Evolutionary conservation across 2,329 filamentous ascomycete species (phyloP).

Genomic region (Colletotrichum australisinense): DNA sequence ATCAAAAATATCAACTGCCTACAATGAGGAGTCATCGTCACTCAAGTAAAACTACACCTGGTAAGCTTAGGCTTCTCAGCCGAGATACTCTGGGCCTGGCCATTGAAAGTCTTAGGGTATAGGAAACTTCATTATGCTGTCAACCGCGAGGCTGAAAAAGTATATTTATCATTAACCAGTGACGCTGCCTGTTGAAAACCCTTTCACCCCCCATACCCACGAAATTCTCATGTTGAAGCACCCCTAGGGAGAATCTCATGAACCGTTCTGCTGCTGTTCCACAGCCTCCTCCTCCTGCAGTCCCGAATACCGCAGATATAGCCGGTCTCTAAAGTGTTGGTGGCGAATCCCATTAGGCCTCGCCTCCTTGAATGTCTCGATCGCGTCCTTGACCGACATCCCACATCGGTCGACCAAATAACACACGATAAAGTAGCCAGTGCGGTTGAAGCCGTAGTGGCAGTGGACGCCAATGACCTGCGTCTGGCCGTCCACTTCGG

Average conservation of each 20-base stretch:
- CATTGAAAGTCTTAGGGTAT: background rate
- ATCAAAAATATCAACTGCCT: no score
- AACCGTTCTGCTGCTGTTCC: background rate
- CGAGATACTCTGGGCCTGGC: no score
- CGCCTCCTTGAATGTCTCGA: conserved; percentile 79
- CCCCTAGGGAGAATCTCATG: background rate
- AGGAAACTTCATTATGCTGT: background rate
- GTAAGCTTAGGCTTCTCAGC: no score
- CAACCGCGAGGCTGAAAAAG: background rate
- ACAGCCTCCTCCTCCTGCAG: background rate
- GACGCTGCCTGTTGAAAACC: background rate
- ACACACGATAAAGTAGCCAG: conserved; percentile 89
- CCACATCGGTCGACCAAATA: conserved; percentile 88
- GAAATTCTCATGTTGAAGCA: background rate
- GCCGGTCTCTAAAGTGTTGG: conserved; percentile 85
- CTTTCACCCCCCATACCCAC: background rate
- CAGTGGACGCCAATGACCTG: conserved; percentile 85
- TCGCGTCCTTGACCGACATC: conserved; percentile 78
- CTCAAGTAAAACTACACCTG: no score
- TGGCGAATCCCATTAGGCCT: conserved; percentile 89
- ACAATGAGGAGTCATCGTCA: no score
- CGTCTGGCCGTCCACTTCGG: conserved; percentile 48
- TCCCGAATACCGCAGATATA: conserved; percentile 80
- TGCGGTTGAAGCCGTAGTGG: conserved; percentile 96
- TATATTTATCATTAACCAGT: conserved; percentile 13